phyloP scores from a whole-genome alignment of 2,329 filamentous ascomycete genomes.

The Talaromyces sp. region DNA sequence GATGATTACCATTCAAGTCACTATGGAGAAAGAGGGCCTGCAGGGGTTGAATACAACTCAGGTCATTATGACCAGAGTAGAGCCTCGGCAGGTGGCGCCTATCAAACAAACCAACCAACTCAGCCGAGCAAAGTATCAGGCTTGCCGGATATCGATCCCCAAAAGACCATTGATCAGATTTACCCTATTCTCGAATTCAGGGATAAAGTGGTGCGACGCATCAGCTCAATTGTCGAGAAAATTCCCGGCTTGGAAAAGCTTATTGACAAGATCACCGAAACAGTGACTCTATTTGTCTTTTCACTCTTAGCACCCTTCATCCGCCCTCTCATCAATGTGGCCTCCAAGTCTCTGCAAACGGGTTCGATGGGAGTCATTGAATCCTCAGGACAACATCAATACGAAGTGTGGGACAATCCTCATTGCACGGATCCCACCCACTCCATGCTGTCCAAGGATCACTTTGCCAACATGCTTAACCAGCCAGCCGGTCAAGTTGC shows the following conservation, averaged over 20 bases:
- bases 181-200: conserved; percentile 93
- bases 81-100: conserved; percentile 35
- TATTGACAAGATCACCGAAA: conserved; percentile 93
- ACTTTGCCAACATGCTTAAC: conserved; percentile 77
- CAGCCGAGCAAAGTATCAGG: conserved; percentile 57
- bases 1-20: conserved; percentile 29
- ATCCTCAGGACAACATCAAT: conserved; percentile 69
- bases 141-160: conserved; percentile 75
- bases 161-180: conserved; percentile 74
- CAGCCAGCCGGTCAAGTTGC: conserved; percentile 72
- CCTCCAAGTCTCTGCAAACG: conserved; percentile 78
- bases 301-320: conserved; percentile 89
- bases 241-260: conserved; percentile 84
- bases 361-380: conserved; percentile 71
- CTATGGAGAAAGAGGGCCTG: not conserved
- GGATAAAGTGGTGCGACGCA: conserved; percentile 85
- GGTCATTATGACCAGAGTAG: conserved; percentile 9
- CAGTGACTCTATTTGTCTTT: conserved; percentile 84
- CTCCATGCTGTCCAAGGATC: conserved; percentile 79
- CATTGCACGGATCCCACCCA: conserved; percentile 75
- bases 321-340: conserved; percentile 82
- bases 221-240: conserved; percentile 82
- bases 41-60: not conserved
- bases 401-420: conserved; percentile 76
- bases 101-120: conserved; percentile 16